Evolutionary conservation across 192 early-diverging fungal genomes (phyloP).

Genomic region (Backusella psychrophila): DNA sequence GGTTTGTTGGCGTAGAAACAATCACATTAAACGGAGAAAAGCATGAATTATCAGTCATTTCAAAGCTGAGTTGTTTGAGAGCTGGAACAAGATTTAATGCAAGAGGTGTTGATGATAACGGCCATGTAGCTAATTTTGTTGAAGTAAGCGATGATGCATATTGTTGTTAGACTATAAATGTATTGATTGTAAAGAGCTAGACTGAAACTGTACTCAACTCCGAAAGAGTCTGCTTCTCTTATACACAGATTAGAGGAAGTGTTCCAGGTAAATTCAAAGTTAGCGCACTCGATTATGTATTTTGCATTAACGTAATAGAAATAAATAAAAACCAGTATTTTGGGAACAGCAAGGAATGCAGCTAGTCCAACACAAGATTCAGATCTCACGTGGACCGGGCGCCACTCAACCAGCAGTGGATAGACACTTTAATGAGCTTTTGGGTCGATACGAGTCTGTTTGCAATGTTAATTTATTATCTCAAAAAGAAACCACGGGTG

Average conservation of each 20-base stretch:
- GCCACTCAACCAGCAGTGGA: conserved; percentile 83
- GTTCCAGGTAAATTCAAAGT: conserved; percentile 55
- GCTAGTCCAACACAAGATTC: conserved; percentile 79
- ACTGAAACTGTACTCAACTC: conserved; percentile 82
- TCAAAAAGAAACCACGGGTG: conserved; percentile 62
- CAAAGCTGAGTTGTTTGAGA: conserved; percentile 75
- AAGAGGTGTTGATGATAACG: conserved; percentile 95
- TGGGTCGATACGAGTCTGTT: conserved; percentile 70
- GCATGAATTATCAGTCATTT: conserved; percentile 62
- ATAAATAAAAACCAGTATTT: conserved; percentile 57
- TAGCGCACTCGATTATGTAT: background rate
- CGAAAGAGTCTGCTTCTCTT: conserved; percentile 58
- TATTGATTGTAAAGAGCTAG: conserved; percentile 31
- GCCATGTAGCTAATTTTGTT: conserved; percentile 97
- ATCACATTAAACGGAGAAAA: conserved; percentile 35
- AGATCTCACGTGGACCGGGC: conserved; percentile 75
- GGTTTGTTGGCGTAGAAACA: conserved; percentile 63
- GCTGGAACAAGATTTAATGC: conserved; percentile 92
- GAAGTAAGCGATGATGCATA: conserved; percentile 52
- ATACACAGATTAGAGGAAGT: conserved; percentile 85
- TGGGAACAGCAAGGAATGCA: conserved; percentile 96
- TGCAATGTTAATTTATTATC: conserved; percentile 80
- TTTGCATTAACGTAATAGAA: background rate
- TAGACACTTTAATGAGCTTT: conserved; percentile 71
- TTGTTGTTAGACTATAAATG: background rate